Evolutionary conservation across 78 protist species (phyloP), one percentile per base, ranked within the genome.

Genomic region (Dictyostelium capitatum): DNA sequence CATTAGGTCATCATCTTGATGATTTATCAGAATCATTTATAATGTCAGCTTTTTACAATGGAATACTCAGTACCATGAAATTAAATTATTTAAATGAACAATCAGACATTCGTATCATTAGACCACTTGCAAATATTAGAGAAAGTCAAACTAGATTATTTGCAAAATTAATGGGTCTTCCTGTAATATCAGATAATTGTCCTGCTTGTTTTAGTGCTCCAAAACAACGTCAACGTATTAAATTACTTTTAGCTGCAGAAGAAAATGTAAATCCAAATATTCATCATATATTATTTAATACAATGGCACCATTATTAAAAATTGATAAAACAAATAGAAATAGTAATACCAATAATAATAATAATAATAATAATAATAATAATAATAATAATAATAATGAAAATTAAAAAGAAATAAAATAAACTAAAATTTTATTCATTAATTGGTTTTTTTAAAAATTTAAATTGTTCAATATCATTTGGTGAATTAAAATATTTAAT

Each of bases 191-290:
- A 14, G 98, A 97, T 25, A 97, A 96, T 80, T 97, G 98, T 75
- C 98, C 98, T 6, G 98, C 98, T 4, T 97, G 98, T 80, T 97
- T 97, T 51, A 89, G 89, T 47, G 94, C 91, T 7, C 98, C 98
- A 11, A 96, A 96, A 82, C 97, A 94, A 28, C 80, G 98, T 12
- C 79, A 80, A 43, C 82, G 98, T 59, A 78, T 97, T 32, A 97
- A 97, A 83, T n/a, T 57, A 67, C 28, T 83, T 57, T 32, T 83
- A 5, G 87, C 87, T 0, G 65, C 37, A 1, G 59, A 80, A 62
- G 87, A 80, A 46, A 80, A 80, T 80, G 17, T 80, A 6, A 80
- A 80, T 46, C 87, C 87, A 56, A 80, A 11, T 19, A 46, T 80
- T 20, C 87, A 80, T 47, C 73, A 62, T 25, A 62, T 46, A 6